Evolutionary conservation across 805 yeast genomes (phyloP).

Genomic region (Yamadazyma nakazawae): DNA sequence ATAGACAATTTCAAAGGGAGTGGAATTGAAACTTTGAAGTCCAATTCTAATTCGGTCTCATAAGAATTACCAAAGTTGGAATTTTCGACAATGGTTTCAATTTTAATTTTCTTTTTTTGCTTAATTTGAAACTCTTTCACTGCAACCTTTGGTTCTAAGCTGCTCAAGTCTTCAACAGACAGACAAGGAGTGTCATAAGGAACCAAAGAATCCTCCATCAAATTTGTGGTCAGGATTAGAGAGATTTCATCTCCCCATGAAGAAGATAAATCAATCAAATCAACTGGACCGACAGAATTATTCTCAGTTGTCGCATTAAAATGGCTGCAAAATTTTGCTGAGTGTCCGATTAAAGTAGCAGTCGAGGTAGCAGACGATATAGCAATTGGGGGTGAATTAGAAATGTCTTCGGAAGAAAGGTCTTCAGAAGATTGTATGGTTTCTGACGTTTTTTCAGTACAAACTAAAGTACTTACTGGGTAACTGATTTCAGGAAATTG

Average conservation of each 20-base stretch:
- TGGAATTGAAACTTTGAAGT: not conserved
- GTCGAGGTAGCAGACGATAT: not conserved
- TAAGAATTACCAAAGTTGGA: not conserved
- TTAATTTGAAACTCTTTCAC: not conserved
- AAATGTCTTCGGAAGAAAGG: too few relatives aligned
- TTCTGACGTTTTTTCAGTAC: too few relatives aligned
- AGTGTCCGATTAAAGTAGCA: not conserved
- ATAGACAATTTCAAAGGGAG: not conserved
- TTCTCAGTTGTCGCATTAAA: too few relatives aligned
- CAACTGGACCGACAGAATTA: not conserved
- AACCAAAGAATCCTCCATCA: not conserved
- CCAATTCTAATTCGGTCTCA: not conserved
- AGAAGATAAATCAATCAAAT: not conserved
- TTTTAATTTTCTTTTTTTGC: not conserved
- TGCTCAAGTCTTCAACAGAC: not conserved
- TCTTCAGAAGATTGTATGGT: too few relatives aligned
- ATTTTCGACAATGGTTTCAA: not conserved
- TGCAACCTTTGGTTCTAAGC: not conserved
- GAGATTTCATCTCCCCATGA: not conserved
- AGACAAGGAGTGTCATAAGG: not conserved
- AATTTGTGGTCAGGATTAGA: not conserved
- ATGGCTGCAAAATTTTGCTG: not conserved
- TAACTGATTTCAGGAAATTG: not conserved
- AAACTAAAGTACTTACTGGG: not conserved
- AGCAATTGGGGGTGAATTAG: not conserved